Percentiles rank a stretch among this genome's conserved stretches.
Evolutionary conservation across 176 grass and related monocot genomes (phyloP).

Genomic region (Musa itinerans): DNA sequence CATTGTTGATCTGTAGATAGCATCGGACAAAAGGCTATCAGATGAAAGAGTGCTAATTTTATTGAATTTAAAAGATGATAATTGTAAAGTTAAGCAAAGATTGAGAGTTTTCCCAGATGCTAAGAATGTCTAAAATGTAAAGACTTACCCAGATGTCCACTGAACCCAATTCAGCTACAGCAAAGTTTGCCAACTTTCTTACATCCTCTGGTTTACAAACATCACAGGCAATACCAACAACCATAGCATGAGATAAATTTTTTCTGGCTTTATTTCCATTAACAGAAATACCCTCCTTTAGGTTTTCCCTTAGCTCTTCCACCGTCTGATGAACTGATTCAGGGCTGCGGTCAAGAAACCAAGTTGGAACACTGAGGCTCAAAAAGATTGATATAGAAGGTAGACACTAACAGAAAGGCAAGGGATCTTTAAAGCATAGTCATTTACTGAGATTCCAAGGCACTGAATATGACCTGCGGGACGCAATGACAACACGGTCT

Average conservation of each 20-base stretch:
- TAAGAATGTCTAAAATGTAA: not conserved
- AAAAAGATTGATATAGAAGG: slow-evolving; percentile 12
- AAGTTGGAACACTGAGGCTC: slow-evolving; percentile 4
- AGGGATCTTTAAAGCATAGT: not conserved
- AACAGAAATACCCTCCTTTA: slow-evolving; percentile 63
- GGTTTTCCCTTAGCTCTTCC: slow-evolving; percentile 69
- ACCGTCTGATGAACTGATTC: slow-evolving; percentile 82
- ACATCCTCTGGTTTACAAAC: slow-evolving; percentile 96
- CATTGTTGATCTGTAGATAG: slow-evolving; percentile 92
- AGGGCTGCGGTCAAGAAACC: slow-evolving; percentile 52
- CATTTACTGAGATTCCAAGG: not conserved
- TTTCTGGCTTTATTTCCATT: slow-evolving; percentile 60
- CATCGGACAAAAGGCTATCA: slow-evolving; percentile 20
- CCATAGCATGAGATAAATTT: slow-evolving; percentile 69
- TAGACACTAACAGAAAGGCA: not conserved
- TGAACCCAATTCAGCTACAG: slow-evolving; percentile 64
- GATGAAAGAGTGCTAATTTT: slow-evolving; percentile 7
- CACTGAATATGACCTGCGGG: slow-evolving; percentile 57
- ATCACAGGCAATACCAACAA: slow-evolving; percentile 83
- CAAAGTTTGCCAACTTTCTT: slow-evolving; percentile 65
- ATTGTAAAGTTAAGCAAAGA: not conserved
- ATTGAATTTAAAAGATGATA: not conserved
- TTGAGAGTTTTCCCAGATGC: too few species aligned
- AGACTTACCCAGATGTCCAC: slow-evolving; percentile 92
- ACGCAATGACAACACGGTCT: slow-evolving; percentile 83